phyloP scores from a whole-genome alignment of 257 asterid species.

The Gentiana dahurica region DNA sequence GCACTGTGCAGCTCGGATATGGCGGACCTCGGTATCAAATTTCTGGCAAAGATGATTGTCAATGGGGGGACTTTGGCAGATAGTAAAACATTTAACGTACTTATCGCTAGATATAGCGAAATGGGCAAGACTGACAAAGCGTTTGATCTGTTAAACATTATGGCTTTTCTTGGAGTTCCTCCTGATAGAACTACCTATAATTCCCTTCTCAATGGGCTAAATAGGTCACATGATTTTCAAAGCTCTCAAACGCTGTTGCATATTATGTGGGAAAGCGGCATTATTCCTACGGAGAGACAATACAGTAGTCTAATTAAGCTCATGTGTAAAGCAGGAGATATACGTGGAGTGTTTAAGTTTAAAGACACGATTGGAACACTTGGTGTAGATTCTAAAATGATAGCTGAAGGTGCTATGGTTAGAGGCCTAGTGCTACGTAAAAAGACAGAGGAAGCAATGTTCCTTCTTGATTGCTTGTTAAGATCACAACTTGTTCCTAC shows the following conservation, averaged over 20 bases:
- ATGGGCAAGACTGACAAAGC: conserved; percentile 58
- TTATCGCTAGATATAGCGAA: conserved; percentile 37
- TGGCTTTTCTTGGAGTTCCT: conserved; percentile 37
- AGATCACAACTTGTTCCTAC: conserved; percentile 45
- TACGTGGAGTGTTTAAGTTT: conserved; percentile 45
- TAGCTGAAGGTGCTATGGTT: conserved; percentile 63
- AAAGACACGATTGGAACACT: conserved; percentile 49
- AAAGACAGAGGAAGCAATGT: conserved; percentile 59
- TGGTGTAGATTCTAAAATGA: conserved; percentile 29
- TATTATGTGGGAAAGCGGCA: conserved; percentile 48
- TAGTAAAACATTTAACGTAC: conserved; percentile 50
- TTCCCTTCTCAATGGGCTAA: conserved; percentile 55
- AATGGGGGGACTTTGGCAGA: conserved; percentile 42
- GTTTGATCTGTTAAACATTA: conserved; percentile 43
- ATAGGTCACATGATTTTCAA: conserved; percentile 30
- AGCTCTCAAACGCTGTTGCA: conserved; percentile 37
- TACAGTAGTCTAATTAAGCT: conserved; percentile 53
- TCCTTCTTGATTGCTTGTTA: conserved; percentile 52
- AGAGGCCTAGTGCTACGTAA: conserved; percentile 68
- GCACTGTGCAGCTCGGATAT: conserved; percentile 51
- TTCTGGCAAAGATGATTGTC: conserved; percentile 50
- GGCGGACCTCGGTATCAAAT: conserved; percentile 59
- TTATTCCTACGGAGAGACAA: conserved; percentile 48
- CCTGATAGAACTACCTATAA: conserved; percentile 45
- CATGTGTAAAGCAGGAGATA: conserved; percentile 62